A percentile compares a stretch with the other conserved stretches of the same genome.
Conservation (phyloP, 179 eudicot species). For the Gypsophila paniculata region DNA sequence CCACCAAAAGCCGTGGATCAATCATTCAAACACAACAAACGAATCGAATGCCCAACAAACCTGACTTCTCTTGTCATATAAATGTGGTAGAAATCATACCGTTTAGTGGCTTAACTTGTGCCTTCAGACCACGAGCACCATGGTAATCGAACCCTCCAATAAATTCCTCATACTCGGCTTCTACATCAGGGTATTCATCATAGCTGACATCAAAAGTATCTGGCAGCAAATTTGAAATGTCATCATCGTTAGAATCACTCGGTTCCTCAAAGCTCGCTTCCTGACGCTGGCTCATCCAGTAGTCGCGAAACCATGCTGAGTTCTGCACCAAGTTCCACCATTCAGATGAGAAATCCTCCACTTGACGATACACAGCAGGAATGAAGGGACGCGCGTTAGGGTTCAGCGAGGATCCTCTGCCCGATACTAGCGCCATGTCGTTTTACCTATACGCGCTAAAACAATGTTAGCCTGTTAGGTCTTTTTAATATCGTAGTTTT, state of each 20-base stretch:
- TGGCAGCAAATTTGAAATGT: conserved; percentile 21
- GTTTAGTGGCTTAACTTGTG: conserved; percentile 14
- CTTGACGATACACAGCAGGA: conserved; percentile 25
- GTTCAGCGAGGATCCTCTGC: conserved; percentile 25
- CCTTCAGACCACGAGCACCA: neutral
- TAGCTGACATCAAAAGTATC: conserved; percentile 25
- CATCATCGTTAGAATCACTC: conserved; percentile 20
- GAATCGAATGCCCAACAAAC: neutral
- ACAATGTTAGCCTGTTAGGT: too few relatives aligned
- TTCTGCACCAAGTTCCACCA: conserved; percentile 27
- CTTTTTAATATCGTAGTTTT: too few relatives aligned
- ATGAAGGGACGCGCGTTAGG: conserved; percentile 26
- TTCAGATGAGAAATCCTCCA: conserved; percentile 28
- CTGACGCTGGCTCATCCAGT: conserved; percentile 23
- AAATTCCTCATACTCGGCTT: conserved; percentile 22
- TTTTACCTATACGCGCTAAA: neutral
- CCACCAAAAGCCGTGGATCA: neutral
- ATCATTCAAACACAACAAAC: neutral
- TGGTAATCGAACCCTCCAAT: conserved; percentile 12
- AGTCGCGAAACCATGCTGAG: conserved; percentile 18
- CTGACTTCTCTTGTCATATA: too few relatives aligned
- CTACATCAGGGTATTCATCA: conserved; percentile 14
- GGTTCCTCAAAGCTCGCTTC: conserved; percentile 15
- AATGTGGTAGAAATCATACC: conserved; percentile 5
- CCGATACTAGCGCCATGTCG: conserved; percentile 27